Evolutionary conservation across 768 basidiomycete genomes (phyloP).

Genomic region (Scleroderma citrinum): DNA sequence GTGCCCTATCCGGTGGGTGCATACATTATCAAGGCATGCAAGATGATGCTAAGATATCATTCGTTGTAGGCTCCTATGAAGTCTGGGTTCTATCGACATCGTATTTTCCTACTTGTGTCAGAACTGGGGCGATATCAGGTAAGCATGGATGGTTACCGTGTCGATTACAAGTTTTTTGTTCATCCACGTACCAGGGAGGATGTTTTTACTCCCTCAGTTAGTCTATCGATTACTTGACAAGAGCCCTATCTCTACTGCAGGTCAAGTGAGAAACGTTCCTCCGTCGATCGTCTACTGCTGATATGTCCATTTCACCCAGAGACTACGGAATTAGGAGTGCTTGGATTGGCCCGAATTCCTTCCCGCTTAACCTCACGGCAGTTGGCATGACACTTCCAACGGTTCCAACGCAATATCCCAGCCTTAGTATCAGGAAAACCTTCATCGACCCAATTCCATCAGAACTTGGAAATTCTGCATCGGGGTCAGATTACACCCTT

Average conservation of each 20-base stretch:
- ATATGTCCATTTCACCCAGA: constrained; percentile 33
- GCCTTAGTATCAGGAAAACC: constrained; percentile 39
- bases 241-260: constrained; percentile 25
- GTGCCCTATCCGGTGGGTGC: constrained; percentile 74
- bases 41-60: neutral
- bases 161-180: no score
- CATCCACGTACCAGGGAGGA: constrained; percentile 70
- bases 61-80: constrained; percentile 62
- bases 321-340: constrained; percentile 67
- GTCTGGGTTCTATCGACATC: constrained; percentile 76
- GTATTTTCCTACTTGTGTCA: constrained; percentile 71
- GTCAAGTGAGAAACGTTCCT: constrained; percentile 46
- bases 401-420: constrained; percentile 64
- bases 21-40: constrained; percentile 20
- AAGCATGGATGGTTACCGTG: neutral
- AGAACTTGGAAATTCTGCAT: constrained; percentile 70
- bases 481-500: constrained; percentile 40
- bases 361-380: constrained; percentile 55
- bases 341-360: constrained; percentile 72
- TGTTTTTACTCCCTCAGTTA: constrained; percentile 33
- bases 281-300: no score
- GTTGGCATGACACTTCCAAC: constrained; percentile 48
- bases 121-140: constrained; percentile 69
- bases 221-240: neutral
- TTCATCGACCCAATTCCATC: neutral